Evolutionary conservation across 2,329 filamentous ascomycete species (phyloP).

Genomic region (Zymoseptoria crescenta): DNA sequence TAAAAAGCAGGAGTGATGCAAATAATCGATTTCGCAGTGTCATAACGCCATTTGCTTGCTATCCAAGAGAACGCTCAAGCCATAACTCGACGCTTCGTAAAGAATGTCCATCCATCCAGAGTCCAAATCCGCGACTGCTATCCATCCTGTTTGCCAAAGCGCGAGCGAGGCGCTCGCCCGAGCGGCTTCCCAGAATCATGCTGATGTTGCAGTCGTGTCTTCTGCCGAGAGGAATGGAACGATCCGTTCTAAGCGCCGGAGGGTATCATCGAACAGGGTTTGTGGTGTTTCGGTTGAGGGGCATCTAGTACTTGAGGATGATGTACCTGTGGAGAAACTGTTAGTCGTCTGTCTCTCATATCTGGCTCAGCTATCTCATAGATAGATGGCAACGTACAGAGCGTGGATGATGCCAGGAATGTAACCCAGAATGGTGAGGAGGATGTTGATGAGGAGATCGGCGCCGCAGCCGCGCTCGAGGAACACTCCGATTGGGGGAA

Average conservation of each 20-base stretch:
- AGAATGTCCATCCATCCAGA: neutral
- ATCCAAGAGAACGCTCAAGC: neutral
- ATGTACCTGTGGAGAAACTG: conserved; percentile 55
- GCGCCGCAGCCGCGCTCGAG: conserved; percentile 84
- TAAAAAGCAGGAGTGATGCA: neutral
- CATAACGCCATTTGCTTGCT: neutral
- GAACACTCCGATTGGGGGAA: conserved; percentile 87
- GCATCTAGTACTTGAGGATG: conserved; percentile 72
- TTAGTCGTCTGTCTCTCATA: neutral
- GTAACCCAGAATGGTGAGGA: conserved; percentile 53
- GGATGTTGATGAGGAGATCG: conserved; percentile 87
- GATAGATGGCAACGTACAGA: conserved; percentile 55
- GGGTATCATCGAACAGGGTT: neutral
- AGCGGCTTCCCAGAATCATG: too few species aligned
- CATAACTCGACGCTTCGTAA: neutral
- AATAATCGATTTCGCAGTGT: neutral
- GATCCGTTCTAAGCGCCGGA: neutral
- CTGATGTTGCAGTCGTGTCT: neutral
- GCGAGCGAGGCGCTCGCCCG: too few species aligned
- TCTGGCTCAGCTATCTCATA: neutral
- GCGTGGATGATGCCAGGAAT: conserved; percentile 72
- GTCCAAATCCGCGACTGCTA: neutral
- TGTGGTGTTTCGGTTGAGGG: neutral
- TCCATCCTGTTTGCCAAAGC: too few species aligned
- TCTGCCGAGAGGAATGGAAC: neutral